Base-by-base conservation (phyloP, 345 rosid species). In the Lepidium didymum region DNA sequence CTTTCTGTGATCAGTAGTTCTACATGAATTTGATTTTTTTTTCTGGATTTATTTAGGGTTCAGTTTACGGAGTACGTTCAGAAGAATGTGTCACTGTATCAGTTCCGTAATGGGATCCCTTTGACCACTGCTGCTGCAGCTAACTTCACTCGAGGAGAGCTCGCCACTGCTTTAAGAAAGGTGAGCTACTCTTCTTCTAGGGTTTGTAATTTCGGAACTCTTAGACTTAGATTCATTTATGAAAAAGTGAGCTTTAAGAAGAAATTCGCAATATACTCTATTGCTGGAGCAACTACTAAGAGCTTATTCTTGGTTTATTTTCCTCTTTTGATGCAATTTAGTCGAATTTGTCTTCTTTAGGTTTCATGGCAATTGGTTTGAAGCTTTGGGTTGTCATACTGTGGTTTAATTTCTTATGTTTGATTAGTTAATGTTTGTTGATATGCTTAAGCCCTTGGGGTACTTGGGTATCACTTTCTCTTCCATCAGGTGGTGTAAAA, bases 31-130 rank as follows among this genome's bases (percentile, higher is more conserved):
- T 35, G 18, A 9, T 55, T 45, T 2, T 1, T 35, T 34, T 40
- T 46, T 64, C 9, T 50, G 55, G 10, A 33, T 0, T 36, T 52
- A n/a, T 56, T 19, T 70, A 91, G 97, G 66, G 96, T 94, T 77
- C 99, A 91, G 74, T 94, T 94, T 81, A 91, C 97, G 66, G 96
- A 94, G 87, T 94, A 80, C 29, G 83, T 94, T 35, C 97, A 94
- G 85, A 94, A 94, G 88, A 94, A 94, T 80, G 96, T 91, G 75
- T 80, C 95, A 21, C 70, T 94, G 72, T 89, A 94, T 63, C 97
- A 94, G 82, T 94, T 90, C 45, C 83, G 95, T 1, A 94, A 94
- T 37, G 96, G 99, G 52, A 85, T 94, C 57, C 96, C 99, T 11
- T 82, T 94, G 79, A 91, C 96, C 0, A 91, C 97, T 1, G 82